Percentiles rank a stretch among this genome's conserved stretches.
phyloP scores from a whole-genome alignment of 2,329 filamentous ascomycete species.

The Clonostachys rhizophaga region DNA sequence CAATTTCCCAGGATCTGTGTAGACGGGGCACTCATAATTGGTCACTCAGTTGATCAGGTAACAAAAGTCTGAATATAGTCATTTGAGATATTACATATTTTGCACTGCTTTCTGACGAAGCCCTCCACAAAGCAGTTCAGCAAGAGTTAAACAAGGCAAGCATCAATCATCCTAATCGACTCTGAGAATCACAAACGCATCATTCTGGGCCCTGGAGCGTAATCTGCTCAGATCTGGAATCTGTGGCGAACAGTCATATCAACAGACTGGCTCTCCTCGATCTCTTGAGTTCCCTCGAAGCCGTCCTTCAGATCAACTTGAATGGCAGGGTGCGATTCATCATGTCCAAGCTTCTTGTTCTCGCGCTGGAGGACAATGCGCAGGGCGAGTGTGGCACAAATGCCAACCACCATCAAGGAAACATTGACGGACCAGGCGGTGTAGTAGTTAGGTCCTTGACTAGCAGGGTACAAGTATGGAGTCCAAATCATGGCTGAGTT shows the following conservation, averaged over 20 bases:
- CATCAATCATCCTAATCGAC: no score
- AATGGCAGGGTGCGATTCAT: slow-evolving; percentile 2
- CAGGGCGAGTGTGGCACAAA: slow-evolving; percentile 11
- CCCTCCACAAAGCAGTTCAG: no score
- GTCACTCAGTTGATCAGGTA: no score
- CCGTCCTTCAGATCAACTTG: slow-evolving; percentile 3
- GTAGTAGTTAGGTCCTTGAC: slow-evolving; percentile 11
- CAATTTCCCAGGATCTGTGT: no score
- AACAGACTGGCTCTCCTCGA: slow-evolving; percentile 3
- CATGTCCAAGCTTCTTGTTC: slow-evolving; percentile 6
- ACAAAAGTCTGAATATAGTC: no score
- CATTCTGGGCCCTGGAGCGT: neutral
- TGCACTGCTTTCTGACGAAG: no score
- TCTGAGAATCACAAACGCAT: no score
- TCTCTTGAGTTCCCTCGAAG: slow-evolving; percentile 4
- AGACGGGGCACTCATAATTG: no score
- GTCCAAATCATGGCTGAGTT: slow-evolving; percentile 15
- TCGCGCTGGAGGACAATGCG: slow-evolving; percentile 7
- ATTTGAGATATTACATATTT: no score
- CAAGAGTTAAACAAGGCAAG: no score
- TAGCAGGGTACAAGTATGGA: slow-evolving; percentile 13
- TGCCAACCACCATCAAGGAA: slow-evolving; percentile 10
- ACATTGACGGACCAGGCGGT: slow-evolving; percentile 11
- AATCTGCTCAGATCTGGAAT: neutral
- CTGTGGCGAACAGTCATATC: slow-evolving; percentile 2